Percentiles rank a stretch among this genome's conserved stretches.
phyloP scores from a whole-genome alignment of 148 eudicot genomes.

The Oxyria digyna region DNA sequence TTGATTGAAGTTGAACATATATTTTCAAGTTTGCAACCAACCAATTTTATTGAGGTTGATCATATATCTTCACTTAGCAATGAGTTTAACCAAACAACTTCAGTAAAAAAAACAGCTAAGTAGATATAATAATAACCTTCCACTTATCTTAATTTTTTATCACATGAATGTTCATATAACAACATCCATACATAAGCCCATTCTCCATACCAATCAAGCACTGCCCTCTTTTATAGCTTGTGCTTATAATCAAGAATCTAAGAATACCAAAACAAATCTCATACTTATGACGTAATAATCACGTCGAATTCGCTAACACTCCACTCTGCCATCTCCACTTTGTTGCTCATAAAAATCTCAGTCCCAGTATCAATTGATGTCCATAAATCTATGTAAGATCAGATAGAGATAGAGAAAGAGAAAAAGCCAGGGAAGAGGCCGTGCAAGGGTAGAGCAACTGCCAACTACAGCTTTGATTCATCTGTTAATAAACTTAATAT shows the following conservation, averaged over 20 bases:
- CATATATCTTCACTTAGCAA: not conserved
- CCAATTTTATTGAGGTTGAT: not conserved
- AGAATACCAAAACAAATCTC: too few relatives aligned
- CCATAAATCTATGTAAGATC: conserved; percentile 23
- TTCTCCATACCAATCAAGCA: not conserved
- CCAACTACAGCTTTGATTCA: not conserved
- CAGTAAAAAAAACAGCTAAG: not conserved
- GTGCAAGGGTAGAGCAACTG: conserved; percentile 9
- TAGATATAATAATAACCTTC: not conserved
- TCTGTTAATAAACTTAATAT: conserved; percentile 6
- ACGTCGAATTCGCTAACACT: conserved; percentile 6
- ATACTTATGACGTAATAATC: not conserved
- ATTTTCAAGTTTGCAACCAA: too few relatives aligned
- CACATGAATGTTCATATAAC: not conserved
- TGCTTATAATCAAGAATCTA: too few relatives aligned
- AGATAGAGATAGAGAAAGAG: not conserved
- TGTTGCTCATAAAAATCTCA: conserved; percentile 58
- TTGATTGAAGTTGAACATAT: not conserved
- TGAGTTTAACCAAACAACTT: not conserved
- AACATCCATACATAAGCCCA: not conserved
- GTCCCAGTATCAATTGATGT: conserved; percentile 76
- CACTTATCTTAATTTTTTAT: not conserved
- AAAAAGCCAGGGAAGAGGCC: conserved; percentile 10
- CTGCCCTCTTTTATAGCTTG: too few relatives aligned
- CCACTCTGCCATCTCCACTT: conserved; percentile 26